Evolutionary conservation across 2,329 filamentous ascomycete species (phyloP), one percentile per base, ranked within the genome.

Genomic region (Penicillium glabrum): DNA sequence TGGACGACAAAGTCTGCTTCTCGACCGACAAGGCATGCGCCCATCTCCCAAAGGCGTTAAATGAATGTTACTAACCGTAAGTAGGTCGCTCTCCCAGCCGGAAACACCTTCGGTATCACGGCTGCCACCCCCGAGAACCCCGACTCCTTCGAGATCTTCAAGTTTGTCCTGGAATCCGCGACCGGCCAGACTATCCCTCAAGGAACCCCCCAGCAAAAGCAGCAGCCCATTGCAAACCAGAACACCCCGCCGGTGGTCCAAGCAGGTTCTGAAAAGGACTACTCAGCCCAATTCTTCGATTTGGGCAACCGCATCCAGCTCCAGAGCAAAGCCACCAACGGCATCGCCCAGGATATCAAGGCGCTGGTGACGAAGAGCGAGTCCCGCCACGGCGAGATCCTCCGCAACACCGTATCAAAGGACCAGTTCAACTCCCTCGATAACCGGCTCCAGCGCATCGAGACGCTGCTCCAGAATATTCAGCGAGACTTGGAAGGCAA

Each of bases 111-210:
- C 64, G 95, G 95, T 67, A 79, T 99, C 65, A 91, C 89, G 13
- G 95, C 93, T 43, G 90, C 91, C 16, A 93, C 91, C 3, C 90
- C 91, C 29, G 93, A 98, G 64, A 93, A 87, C 67, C 92, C 95
- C 0, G 95, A 99, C 77, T 96, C 91, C 5, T 96, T 97, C 69
- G 95, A 99, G 76, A 75, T 96, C 63, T 95, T 93, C 81, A 96
- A 93, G 72, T 84, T 98, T 70, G 82, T 89, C 35, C 85, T 95
- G 51, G 85, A 87, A 69, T 87, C 83, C 11, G 60, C 71, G n/a
- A n/a, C 60, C 10, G 51, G 56, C 47, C 60, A 64, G 44, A 56
- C 48, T 45, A 57, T 53, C 65, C 58, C 62, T 24, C 59, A 64
- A 19, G 56, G 54, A 33, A 53, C 54, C 10, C 56, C 60, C 11